Conservation (phyloP, 305 asterid genomes). For the Ajuga reptans region DNA sequence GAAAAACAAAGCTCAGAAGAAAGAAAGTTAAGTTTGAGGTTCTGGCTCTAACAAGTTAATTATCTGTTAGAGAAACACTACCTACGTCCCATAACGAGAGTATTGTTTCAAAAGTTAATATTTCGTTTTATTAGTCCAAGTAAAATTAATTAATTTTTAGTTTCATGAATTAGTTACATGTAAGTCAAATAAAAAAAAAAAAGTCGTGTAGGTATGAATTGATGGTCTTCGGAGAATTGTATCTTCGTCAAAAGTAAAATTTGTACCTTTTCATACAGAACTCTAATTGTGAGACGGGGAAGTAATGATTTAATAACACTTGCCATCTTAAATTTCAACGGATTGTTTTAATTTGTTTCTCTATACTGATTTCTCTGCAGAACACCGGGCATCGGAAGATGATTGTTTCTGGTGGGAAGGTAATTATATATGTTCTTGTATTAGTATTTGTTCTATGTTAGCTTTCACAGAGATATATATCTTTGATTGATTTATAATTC, state of each 20-base stretch:
- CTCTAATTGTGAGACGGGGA: too few relatives aligned
- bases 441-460: neutral
- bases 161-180: too few relatives aligned
- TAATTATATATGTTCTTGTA: constrained; percentile 10
- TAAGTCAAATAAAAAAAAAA: too few relatives aligned
- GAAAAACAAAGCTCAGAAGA: neutral
- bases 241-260: too few relatives aligned
- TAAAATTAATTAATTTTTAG: too few relatives aligned
- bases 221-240: too few relatives aligned
- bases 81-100: too few relatives aligned
- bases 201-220: too few relatives aligned
- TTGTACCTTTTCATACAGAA: too few relatives aligned
- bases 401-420: constrained; percentile 57
- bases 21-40: neutral
- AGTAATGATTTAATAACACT: too few relatives aligned
- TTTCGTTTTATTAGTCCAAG: too few relatives aligned
- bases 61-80: neutral
- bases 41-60: neutral
- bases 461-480: neutral
- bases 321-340: too few relatives aligned
- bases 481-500: neutral
- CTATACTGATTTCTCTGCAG: constrained; percentile 24
- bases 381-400: constrained; percentile 22
- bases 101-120: neutral
- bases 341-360: neutral